phyloP scores from a whole-genome alignment of 2,329 filamentous ascomycete genomes.

The Westerdykella aurantiaca region DNA sequence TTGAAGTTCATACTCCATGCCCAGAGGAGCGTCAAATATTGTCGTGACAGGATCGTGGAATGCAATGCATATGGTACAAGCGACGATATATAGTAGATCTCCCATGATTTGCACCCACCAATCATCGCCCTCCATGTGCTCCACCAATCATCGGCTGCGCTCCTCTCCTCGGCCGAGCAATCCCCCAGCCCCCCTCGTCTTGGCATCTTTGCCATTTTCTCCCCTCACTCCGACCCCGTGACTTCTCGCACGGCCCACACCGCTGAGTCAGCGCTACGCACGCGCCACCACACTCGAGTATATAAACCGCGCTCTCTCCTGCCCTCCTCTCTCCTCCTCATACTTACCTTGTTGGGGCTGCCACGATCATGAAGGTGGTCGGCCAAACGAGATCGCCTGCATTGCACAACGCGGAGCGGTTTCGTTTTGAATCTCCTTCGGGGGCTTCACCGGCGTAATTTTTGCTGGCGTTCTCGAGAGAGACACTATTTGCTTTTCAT shows the following conservation, averaged over 20 bases:
- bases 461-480: conserved; percentile 15
- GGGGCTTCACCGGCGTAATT: conserved; percentile 28
- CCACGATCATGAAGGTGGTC: conserved; percentile 23
- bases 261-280: background rate
- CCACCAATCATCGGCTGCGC: too few species aligned
- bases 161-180: too few species aligned
- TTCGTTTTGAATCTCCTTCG: conserved; percentile 29
- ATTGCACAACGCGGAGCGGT: conserved; percentile 34
- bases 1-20: too few species aligned
- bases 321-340: conserved; percentile 6
- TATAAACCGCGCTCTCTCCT: background rate
- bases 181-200: too few species aligned
- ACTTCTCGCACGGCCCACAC: background rate
- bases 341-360: conserved; percentile 30
- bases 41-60: too few species aligned
- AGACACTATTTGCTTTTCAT: conserved; percentile 33
- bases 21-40: too few species aligned
- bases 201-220: too few species aligned
- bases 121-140: too few species aligned
- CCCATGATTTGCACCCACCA: too few species aligned
- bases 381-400: conserved; percentile 24
- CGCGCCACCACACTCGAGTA: background rate
- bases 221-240: background rate
- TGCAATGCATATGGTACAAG: too few species aligned
- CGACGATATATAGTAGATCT: too few species aligned